These are phyloP conservation scores for Monascus purpureus DNA, from an alignment of 495 filamentous ascomycete species.

Conservation along the genomic window DNA sequence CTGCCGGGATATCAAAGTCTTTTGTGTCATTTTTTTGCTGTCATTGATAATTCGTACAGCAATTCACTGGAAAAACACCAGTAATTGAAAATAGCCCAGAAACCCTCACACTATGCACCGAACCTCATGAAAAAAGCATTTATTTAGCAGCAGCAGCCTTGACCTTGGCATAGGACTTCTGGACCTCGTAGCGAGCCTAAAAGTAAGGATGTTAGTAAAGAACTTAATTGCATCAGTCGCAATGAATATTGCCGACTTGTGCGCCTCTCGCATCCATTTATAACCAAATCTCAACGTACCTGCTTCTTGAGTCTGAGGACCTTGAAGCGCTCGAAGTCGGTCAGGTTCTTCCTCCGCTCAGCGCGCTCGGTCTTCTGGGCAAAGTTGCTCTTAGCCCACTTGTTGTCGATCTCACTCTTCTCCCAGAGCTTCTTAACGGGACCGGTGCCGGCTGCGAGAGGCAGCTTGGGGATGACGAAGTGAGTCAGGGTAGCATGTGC, in stretches of 20 bases:
- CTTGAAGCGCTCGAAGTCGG: slow-evolving; percentile 99
- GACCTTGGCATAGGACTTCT: slow-evolving; percentile 79
- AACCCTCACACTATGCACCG: slow-evolving; percentile 35
- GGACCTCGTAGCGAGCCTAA: slow-evolving; percentile 81
- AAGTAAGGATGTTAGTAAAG: slow-evolving; percentile 10
- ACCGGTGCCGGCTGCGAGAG: slow-evolving; percentile 71
- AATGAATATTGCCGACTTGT: too few species aligned
- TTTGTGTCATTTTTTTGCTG: slow-evolving; percentile 37
- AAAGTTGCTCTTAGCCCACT: slow-evolving; percentile 79
- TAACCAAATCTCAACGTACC: slow-evolving; percentile 32
- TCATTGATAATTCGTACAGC: slow-evolving; percentile 36
- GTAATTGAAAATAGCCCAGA: slow-evolving; percentile 13
- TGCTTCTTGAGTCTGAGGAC: slow-evolving; percentile 96
- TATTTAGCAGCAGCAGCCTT: slow-evolving; percentile 40
- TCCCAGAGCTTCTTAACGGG: slow-evolving; percentile 76
- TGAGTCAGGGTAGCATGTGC: slow-evolving; percentile 74
- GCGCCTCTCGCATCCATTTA: not conserved
- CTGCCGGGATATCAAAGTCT: slow-evolving; percentile 34
- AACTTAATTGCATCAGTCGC: too few species aligned
- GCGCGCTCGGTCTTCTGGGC: slow-evolving; percentile 75
- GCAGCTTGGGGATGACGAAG: slow-evolving; percentile 76
- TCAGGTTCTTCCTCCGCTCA: slow-evolving; percentile 77
- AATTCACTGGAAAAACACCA: slow-evolving; percentile 32
- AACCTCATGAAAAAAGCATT: slow-evolving; percentile 34
- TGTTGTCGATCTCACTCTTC: slow-evolving; percentile 70